Evolutionary conservation across 2,329 filamentous ascomycete genomes (phyloP), one percentile per base, ranked within the genome.

Genomic region (Hypoxylon sp.): DNA sequence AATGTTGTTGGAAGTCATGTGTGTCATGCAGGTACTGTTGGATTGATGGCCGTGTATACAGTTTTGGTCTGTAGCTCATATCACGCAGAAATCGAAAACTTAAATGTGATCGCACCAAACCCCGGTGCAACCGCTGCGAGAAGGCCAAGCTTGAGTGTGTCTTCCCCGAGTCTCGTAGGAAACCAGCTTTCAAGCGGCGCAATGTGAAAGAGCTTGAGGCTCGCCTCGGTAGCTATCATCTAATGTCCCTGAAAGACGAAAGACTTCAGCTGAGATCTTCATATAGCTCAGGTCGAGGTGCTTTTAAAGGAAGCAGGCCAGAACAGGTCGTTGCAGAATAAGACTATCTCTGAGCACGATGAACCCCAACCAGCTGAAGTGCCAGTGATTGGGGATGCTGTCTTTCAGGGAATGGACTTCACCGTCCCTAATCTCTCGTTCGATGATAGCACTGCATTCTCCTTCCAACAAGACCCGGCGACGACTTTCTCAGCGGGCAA

Each of bases 201-300:
- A 97, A 97, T 79, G 94, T 97, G 68, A 96, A 92, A 82, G 91
- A 96, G 77, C 83, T 98, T 63, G 95, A 98, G 79, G 93, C 93
- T 70, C 88, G 95, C 75, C 82, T 98, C 77, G 92, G 93, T 96
- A 88, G 30, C 3, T 63, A 62, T 51, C 25, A 71, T 83, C 60
- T 30, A 34, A 55, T 50, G 61, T 34, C 23, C 41, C 28, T 38
- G 25, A 14, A 21, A 13, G 57, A 38, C 23, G n/a, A 19, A 30
- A 38, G 32, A 21, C 58, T n/a, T 65, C 21, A 21, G 69, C 74
- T 71, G 41, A 71, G 43, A 63, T 23, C 19, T 51, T 41, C 48
- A 23, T 53, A 71, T 72, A 93, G 91, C 90, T 65, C 92, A 97
- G 82, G 93, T 95, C 38, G 94, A 96, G 81, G 93, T 87, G 49